Evolutionary conservation across 345 rosid species (phyloP).

Genomic region (Ailanthus altissimus): DNA sequence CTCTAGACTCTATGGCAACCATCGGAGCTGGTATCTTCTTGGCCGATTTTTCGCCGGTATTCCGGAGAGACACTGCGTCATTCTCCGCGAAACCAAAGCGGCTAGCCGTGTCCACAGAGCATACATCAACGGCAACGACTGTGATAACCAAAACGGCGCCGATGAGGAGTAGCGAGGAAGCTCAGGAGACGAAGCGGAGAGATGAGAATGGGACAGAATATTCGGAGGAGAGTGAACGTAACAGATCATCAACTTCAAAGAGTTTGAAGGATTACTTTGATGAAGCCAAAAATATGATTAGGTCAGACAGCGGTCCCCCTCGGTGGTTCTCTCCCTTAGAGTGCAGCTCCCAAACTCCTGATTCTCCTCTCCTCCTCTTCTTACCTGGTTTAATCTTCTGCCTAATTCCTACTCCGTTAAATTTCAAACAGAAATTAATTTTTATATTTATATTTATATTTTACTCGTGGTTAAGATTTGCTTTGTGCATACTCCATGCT

Average conservation of each 20-base stretch:
- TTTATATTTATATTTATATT: too few species aligned
- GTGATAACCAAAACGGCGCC: not conserved
- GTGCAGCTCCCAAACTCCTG: slow-evolving; percentile 27
- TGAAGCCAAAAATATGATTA: slow-evolving; percentile 36
- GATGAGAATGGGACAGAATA: slow-evolving; percentile 20
- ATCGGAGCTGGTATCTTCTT: slow-evolving; percentile 8
- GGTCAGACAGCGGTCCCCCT: slow-evolving; percentile 59
- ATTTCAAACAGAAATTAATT: too few species aligned
- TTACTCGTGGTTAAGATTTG: too few species aligned
- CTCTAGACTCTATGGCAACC: slow-evolving; percentile 27
- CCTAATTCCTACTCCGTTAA: too few species aligned
- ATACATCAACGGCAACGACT: not conserved
- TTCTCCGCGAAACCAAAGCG: slow-evolving; percentile 2
- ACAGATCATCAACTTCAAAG: slow-evolving; percentile 31
- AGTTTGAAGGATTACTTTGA: slow-evolving; percentile 43
- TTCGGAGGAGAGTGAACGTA: slow-evolving; percentile 14
- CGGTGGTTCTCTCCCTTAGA: slow-evolving; percentile 74
- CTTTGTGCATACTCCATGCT: too few species aligned
- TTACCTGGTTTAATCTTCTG: slow-evolving; percentile 58
- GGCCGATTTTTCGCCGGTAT: not conserved
- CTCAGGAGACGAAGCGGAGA: not conserved
- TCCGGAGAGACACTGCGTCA: not conserved
- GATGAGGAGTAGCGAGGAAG: slow-evolving; percentile 7
- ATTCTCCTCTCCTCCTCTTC: slow-evolving; percentile 56
- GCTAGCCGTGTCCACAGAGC: slow-evolving; percentile 16